Evolutionary conservation across 2,329 filamentous ascomycete species (phyloP), one percentile per base, ranked within the genome.

Genomic region (Emmonsiellopsis sp.): DNA sequence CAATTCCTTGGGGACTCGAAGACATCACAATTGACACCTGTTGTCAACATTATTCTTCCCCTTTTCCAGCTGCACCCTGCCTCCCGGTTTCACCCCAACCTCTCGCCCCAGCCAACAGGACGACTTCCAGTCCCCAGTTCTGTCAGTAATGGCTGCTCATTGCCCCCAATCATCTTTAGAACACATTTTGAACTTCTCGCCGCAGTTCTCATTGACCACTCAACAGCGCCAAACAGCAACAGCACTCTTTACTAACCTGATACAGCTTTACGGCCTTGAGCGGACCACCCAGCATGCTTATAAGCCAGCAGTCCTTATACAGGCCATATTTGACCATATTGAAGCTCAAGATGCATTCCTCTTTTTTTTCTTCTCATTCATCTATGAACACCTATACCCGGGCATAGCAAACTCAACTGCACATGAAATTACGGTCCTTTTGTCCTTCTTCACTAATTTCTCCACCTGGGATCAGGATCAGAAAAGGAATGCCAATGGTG

Each of bases 281-380:
- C 54, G 53, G 37, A 55, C 53, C 40, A 55, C 52, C 43, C 43
- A 34, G 11, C 43, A 47, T 21, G 44, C 50, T 14, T 57, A 56
- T 40, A 58, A 55, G 46, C 56, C 52, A n/a, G 54, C 56, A 17
- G 39, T 31, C 6, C 58, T 60, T 54, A 56, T 58, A 14, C 52
- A 56, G 44, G 32, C 40, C 36, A 53, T 43, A 42, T 57, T 57
- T 40, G 50, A 60, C 2, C 44, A 56, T 48, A 54, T 60, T 51
- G 11, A 42, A 44, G 55, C 57, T 47, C 52, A 60, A 56, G 58
- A 60, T 50, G 51, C 46, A 40, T 60, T 61, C 36, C 53, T 60
- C 32, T 53, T 47, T 14, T 55, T 58, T 49, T 60, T 55, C 49
- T 59, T 60, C 45, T 51, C 49, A 51, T 58, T 53, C 51, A 42